A percentile compares a stretch with the other conserved stretches of the same genome.
Conservation (phyloP, 371 early-diverging fungal genomes). For the Conidiobolus incongruus region DNA sequence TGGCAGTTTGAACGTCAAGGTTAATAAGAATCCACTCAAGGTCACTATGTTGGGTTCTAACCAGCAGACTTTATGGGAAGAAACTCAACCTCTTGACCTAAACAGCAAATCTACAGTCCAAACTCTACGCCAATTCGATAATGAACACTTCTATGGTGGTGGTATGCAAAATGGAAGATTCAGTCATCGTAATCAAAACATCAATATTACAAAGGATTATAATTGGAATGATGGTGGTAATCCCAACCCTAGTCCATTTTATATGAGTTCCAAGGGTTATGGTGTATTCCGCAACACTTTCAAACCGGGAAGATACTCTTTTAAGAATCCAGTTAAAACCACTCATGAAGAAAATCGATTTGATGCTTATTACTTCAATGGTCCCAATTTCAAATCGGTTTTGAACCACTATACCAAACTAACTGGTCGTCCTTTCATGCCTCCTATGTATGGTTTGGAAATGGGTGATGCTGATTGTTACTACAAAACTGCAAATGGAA, state of each 20-base stretch:
- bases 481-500: too few species aligned
- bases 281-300: not conserved
- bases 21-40: too few species aligned
- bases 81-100: not conserved
- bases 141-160: conserved; percentile 1
- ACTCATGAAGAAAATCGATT: not conserved
- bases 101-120: not conserved
- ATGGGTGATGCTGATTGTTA: too few species aligned
- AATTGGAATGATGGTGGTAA: conserved; percentile 3
- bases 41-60: too few species aligned
- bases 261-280: not conserved
- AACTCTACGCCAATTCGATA: not conserved
- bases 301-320: not conserved
- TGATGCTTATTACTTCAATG: not conserved
- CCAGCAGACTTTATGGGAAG: too few species aligned
- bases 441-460: conserved; percentile 1
- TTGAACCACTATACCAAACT: not conserved
- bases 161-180: conserved; percentile 2
- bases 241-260: not conserved
- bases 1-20: too few species aligned
- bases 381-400: not conserved
- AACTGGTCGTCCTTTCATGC: conserved; percentile 1
- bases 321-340: not conserved
- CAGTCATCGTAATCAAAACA: not conserved
- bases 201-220: not conserved